These are phyloP conservation scores for Xenosphaeropsis pyriputrescens DNA, from an alignment of 2,329 filamentous ascomycete species.

Conservation along the genomic window DNA sequence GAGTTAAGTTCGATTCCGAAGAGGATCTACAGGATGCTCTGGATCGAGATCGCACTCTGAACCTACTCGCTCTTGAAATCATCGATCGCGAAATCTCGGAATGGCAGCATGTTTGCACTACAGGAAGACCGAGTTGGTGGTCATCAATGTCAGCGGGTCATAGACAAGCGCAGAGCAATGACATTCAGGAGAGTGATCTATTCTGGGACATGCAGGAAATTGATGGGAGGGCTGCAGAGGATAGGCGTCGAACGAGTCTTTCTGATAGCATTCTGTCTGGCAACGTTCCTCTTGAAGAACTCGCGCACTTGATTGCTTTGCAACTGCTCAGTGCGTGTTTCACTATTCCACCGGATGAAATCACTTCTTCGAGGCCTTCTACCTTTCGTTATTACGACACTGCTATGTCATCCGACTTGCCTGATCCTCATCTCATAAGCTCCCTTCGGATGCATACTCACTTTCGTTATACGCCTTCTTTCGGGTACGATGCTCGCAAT, in stretches of 20 bases:
- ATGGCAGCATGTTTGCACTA: constrained; percentile 16
- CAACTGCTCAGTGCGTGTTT: constrained; percentile 17
- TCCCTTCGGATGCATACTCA: constrained; percentile 17
- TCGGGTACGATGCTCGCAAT: constrained; percentile 16
- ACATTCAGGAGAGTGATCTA: background rate
- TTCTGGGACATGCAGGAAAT: constrained; percentile 1
- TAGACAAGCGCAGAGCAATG: background rate
- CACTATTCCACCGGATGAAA: constrained; percentile 13
- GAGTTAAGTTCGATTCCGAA: too few relatives aligned
- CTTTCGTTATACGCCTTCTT: constrained; percentile 17
- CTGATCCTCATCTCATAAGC: constrained; percentile 15
- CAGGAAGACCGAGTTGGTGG: constrained; percentile 17
- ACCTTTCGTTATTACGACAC: constrained; percentile 3
- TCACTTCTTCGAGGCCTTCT: constrained; percentile 1
- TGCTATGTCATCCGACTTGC: constrained; percentile 1
- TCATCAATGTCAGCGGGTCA: constrained; percentile 11
- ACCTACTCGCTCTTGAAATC: constrained; percentile 9
- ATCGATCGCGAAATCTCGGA: constrained; percentile 16
- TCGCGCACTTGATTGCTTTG: constrained; percentile 16
- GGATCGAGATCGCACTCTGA: background rate
- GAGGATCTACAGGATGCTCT: background rate
- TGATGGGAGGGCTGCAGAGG: constrained; percentile 1
- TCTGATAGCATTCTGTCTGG: constrained; percentile 9
- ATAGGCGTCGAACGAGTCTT: constrained; percentile 3
- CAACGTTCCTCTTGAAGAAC: constrained; percentile 8